Percentiles rank a stretch among this genome's conserved stretches.
These are phyloP conservation scores for Podaxis sp. DNA, from an alignment of 768 basidiomycete species.

Conservation along the genomic window DNA sequence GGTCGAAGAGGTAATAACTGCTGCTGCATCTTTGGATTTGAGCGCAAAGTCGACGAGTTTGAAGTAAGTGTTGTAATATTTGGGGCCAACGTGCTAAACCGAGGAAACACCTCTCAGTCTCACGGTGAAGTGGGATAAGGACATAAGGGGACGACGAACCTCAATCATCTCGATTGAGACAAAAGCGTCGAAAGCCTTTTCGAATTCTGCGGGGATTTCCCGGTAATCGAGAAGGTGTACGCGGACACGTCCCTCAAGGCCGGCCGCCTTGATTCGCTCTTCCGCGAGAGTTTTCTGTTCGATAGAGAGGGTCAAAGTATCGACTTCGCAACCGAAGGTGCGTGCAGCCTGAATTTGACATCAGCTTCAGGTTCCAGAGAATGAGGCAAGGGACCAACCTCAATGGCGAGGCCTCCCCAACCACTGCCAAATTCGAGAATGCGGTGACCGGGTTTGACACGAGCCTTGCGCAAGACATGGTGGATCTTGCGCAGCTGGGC, in stretches of 20 bases:
- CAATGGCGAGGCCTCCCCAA: slow-evolving; percentile 92
- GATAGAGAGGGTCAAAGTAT: slow-evolving; percentile 83
- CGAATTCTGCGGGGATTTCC: slow-evolving; percentile 79
- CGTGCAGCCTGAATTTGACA: slow-evolving; percentile 53
- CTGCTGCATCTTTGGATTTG: slow-evolving; percentile 66
- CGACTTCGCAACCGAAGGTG: slow-evolving; percentile 78
- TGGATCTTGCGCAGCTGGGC: slow-evolving; percentile 85
- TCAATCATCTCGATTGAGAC: slow-evolving; percentile 85
- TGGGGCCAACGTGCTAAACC: slow-evolving; percentile 49
- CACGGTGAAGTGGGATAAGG: slow-evolving; percentile 39
- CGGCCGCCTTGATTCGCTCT: slow-evolving; percentile 73
- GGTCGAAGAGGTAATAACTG: slow-evolving; percentile 66
- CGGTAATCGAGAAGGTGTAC: slow-evolving; percentile 92
- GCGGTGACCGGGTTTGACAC: slow-evolving; percentile 75
- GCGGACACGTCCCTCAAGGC: slow-evolving; percentile 67
- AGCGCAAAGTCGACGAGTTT: slow-evolving; percentile 76
- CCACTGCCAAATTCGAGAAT: slow-evolving; percentile 90
- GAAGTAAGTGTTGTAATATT: slow-evolving; percentile 71
- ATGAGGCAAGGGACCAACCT: slow-evolving; percentile 43
- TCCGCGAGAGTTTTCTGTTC: slow-evolving; percentile 90
- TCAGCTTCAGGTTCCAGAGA: slow-evolving; percentile 10
- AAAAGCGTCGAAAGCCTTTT: slow-evolving; percentile 78
- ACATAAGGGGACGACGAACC: slow-evolving; percentile 31
- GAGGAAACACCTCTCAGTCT: slow-evolving; percentile 13
- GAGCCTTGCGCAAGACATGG: slow-evolving; percentile 76